Evolutionary conservation across 2,329 filamentous ascomycete species (phyloP).

Genomic region (Lasiodiplodia gonubiensis): DNA sequence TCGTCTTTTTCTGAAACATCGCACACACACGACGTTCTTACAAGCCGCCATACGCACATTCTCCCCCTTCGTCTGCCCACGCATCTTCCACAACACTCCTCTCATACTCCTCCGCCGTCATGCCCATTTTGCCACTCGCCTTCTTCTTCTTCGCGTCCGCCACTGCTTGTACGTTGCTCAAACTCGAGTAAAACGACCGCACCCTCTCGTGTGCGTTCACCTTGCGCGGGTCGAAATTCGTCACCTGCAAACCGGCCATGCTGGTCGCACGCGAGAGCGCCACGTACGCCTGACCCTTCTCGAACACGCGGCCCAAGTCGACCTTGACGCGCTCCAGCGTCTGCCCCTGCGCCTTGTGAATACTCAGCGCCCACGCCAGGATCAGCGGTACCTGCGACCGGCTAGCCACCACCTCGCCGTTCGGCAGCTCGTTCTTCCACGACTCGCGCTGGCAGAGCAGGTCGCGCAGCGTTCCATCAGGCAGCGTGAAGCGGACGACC

Average conservation of each 20-base stretch:
- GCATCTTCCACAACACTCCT: conserved; percentile 35
- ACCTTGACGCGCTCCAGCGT: conserved; percentile 94
- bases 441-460: conserved; percentile 85
- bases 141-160: conserved; percentile 34
- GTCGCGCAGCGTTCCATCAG: conserved; percentile 76
- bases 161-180: conserved; percentile 71
- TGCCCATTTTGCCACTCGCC: conserved; percentile 15
- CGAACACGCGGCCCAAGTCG: conserved; percentile 88
- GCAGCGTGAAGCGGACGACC: conserved; percentile 80
- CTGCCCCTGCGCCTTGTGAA: conserved; percentile 97
- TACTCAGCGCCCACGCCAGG: conserved; percentile 93
- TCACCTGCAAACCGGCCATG: conserved; percentile 84
- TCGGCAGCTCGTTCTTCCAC: conserved; percentile 98
- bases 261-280: conserved; percentile 90
- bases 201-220: conserved; percentile 94
- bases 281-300: conserved; percentile 97
- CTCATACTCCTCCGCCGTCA: conserved; percentile 40
- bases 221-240: conserved; percentile 85
- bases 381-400: conserved; percentile 80
- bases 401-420: conserved; percentile 89
- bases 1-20: not conserved
- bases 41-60: conserved; percentile 18
- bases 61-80: conserved; percentile 29
- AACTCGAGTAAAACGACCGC: conserved; percentile 79
- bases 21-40: not conserved